Conservation (phyloP, 2,329 filamentous ascomycete species). For the Aspergillus novofumigatus region DNA sequence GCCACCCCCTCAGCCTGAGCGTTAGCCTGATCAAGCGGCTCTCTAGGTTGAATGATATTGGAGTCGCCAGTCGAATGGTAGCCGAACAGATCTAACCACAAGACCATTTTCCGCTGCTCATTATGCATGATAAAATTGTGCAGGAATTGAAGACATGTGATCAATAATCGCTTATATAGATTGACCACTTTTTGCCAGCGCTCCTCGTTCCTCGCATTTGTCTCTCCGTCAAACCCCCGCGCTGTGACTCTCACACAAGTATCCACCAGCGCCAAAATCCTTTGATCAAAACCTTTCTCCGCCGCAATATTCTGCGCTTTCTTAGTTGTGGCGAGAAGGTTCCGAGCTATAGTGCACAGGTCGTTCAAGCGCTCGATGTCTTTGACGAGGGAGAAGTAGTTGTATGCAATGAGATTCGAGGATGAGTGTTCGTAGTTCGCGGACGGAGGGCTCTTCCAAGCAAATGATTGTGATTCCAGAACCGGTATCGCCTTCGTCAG, state of each 20-base stretch:
- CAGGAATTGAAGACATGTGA: constrained; percentile 62
- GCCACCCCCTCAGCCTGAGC: constrained; percentile 36
- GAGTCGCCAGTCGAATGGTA: constrained; percentile 47
- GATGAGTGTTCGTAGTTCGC: constrained; percentile 57
- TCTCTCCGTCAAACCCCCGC: constrained; percentile 61
- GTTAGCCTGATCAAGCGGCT: constrained; percentile 37
- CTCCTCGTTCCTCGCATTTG: constrained; percentile 58
- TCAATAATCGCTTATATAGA: constrained; percentile 62
- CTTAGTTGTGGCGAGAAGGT: constrained; percentile 58
- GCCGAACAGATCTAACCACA: constrained; percentile 64
- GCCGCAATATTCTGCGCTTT: constrained; percentile 61
- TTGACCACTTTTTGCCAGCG: constrained; percentile 64
- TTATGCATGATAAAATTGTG: constrained; percentile 65
- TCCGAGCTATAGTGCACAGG: constrained; percentile 58
- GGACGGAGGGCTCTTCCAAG: constrained; percentile 53
- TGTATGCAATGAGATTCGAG: constrained; percentile 58
- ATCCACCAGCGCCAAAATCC: constrained; percentile 59
- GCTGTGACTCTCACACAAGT: constrained; percentile 62
- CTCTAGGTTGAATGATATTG: constrained; percentile 42
- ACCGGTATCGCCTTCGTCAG: constrained; percentile 58
- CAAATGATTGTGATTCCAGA: constrained; percentile 59
- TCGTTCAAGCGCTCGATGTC: constrained; percentile 62
- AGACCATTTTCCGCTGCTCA: constrained; percentile 60
- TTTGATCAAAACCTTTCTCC: constrained; percentile 56
- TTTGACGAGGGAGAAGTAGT: constrained; percentile 55